Conservation (phyloP, 2,329 filamentous ascomycete species). For the Aspergillus glaucus region DNA sequence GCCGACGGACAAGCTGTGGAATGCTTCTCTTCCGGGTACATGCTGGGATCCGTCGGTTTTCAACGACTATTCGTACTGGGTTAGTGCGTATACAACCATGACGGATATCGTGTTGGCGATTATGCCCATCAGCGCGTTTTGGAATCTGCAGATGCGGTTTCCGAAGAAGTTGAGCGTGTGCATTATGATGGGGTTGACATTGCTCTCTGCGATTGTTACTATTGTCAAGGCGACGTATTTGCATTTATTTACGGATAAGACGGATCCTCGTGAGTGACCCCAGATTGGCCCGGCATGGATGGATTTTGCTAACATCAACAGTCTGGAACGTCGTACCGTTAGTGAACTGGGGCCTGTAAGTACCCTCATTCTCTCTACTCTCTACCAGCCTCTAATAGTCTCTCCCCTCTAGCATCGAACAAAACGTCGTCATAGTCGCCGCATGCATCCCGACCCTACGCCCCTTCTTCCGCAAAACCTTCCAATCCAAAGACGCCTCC, state of each 20-base stretch:
- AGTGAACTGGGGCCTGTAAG: slow-evolving; percentile 16
- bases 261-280: slow-evolving; percentile 17
- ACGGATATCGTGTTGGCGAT: slow-evolving; percentile 22
- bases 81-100: slow-evolving; percentile 20
- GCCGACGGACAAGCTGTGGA: slow-evolving; percentile 16
- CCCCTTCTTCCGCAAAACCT: slow-evolving; percentile 18
- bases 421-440: slow-evolving; percentile 24
- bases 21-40: slow-evolving; percentile 9
- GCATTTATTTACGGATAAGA: slow-evolving; percentile 15
- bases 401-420: slow-evolving; percentile 13
- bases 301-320: not conserved
- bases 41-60: slow-evolving; percentile 20
- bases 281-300: not conserved
- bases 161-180: slow-evolving; percentile 19
- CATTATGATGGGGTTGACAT: slow-evolving; percentile 22
- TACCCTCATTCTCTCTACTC: not conserved
- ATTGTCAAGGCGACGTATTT: slow-evolving; percentile 22
- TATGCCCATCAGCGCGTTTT: slow-evolving; percentile 19
- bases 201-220: slow-evolving; percentile 21
- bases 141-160: slow-evolving; percentile 20
- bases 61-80: slow-evolving; percentile 18
- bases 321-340: slow-evolving; percentile 13
- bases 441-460: slow-evolving; percentile 23
- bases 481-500: slow-evolving; percentile 3
- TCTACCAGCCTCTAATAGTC: not conserved